A percentile compares a stretch with the other conserved stretches of the same genome.
phyloP scores from a whole-genome alignment of 2,329 filamentous ascomycete species.

The Epichloe aotearoae region DNA sequence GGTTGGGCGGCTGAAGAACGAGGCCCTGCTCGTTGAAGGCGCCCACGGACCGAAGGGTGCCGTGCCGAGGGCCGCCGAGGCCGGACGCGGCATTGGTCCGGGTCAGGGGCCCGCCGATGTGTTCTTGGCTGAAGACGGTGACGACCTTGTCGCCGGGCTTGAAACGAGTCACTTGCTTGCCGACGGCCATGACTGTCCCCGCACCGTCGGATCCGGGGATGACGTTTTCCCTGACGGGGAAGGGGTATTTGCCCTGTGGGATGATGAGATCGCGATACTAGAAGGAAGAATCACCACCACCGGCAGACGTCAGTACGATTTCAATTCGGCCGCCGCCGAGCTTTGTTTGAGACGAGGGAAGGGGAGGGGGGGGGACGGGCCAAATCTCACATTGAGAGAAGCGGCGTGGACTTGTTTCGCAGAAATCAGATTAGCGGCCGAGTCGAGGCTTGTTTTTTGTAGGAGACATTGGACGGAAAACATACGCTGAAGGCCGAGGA shows the following conservation, averaged over 20 bases:
- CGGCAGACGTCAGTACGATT: neutral
- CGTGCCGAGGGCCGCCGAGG: conserved; percentile 55
- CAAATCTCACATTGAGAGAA: conserved; percentile 31
- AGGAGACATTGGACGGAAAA: neutral
- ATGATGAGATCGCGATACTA: conserved; percentile 40
- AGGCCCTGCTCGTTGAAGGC: conserved; percentile 57
- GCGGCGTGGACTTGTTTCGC: conserved; percentile 29
- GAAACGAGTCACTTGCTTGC: conserved; percentile 33
- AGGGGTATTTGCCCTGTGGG: conserved; percentile 24
- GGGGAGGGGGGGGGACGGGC: neutral
- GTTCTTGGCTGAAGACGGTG: conserved; percentile 49
- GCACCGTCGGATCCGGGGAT: conserved; percentile 40
- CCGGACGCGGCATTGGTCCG: conserved; percentile 31
- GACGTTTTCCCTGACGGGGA: conserved; percentile 24
- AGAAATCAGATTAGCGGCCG: neutral
- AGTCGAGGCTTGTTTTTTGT: too few species aligned
- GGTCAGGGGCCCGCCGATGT: conserved; percentile 32
- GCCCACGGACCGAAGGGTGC: conserved; percentile 53
- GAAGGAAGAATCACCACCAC: neutral
- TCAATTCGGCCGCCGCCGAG: neutral
- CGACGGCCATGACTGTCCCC: conserved; percentile 38
- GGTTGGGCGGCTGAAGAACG: conserved; percentile 44
- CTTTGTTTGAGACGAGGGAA: neutral
- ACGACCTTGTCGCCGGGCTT: conserved; percentile 39
- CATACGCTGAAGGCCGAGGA: conserved; percentile 30